Base-by-base conservation (phyloP, 108 stramenopile species). In the Mayamaea pseudoterrestris region DNA sequence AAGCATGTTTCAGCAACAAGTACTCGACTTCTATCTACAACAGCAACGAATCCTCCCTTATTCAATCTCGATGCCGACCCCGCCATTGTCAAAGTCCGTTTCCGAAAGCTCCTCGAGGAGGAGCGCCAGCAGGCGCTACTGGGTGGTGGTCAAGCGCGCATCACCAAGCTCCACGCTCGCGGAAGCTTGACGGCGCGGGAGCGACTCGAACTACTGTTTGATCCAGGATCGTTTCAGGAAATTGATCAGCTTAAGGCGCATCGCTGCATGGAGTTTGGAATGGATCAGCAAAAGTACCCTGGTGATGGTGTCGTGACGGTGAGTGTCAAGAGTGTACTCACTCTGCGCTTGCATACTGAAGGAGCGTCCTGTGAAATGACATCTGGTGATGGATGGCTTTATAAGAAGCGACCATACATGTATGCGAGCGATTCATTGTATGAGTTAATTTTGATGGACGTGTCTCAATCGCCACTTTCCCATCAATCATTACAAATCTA, bases 161-260 rank as follows among this genome's bases (percentile, higher is more conserved):
- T 98, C 17, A 70, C 68, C 20, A 66, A 63, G 37, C 94, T 95
- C 60, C 98, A 98, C 60, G 68, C 56, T 7, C 75, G 74, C 54
- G 98, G 98, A 32, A 95, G 94, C 26, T 79, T 99, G n/a, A 96
- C 97, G 12, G 98, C 98, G 6, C 71, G 98, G 23, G 98, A 99
- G 70, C 83, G 98, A 0, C 44, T 99, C 22, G 56, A 61, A 30
- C 44, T 99, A 12, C 58, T 99, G 13, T 83, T 97, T 47, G 98
- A 99, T 57, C 37, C 57, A 6, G 93, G 70, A 27, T 69, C 87
- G 28, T 99, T 98, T 42, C 61, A 83, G 12, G 98, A 99, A 67
- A 53, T 92, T 35, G 98, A 99, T 71, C 72, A 65, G 61, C 64
- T 98, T 41, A 97, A 95, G 59, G 65, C 86, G 5, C 98, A 99